Evolutionary conservation across 2,329 filamentous ascomycete species (phyloP).

Genomic region (Tricladium varicosporioides): DNA sequence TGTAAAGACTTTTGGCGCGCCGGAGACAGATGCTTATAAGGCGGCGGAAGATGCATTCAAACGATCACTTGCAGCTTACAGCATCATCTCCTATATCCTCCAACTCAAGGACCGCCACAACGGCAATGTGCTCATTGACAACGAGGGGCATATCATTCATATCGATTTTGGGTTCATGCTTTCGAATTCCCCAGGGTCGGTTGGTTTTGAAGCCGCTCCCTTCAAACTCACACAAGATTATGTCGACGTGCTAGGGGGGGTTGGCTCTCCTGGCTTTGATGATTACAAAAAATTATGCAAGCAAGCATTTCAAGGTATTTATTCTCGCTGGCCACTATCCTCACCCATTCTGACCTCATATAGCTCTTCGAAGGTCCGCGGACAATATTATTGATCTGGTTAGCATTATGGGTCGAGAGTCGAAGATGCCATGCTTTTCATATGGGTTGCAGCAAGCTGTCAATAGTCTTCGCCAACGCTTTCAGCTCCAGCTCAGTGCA

Average conservation of each 20-base stretch:
- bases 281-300: constrained; percentile 80
- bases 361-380: constrained; percentile 72
- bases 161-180: constrained; percentile 92
- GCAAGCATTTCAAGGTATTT: constrained; percentile 73
- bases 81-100: constrained; percentile 78
- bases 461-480: constrained; percentile 66
- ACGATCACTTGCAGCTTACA: constrained; percentile 79
- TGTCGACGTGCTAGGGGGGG: constrained; percentile 76
- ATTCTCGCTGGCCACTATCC: constrained; percentile 1
- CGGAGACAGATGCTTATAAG: constrained; percentile 66
- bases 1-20: constrained; percentile 71
- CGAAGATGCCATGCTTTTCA: constrained; percentile 81
- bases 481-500: constrained; percentile 78
- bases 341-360: constrained; percentile 13
- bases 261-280: constrained; percentile 67
- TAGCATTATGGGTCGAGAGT: constrained; percentile 79
- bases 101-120: constrained; percentile 87
- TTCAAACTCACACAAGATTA: constrained; percentile 88
- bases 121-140: constrained; percentile 82
- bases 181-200: constrained; percentile 79
- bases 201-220: constrained; percentile 82
- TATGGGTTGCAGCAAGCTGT: constrained; percentile 72
- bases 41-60: constrained; percentile 77
- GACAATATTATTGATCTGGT: constrained; percentile 81
- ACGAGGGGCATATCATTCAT: constrained; percentile 81